Base-by-base conservation (phyloP, 2,329 filamentous ascomycete genomes). In the Fusarium nelsonii region DNA sequence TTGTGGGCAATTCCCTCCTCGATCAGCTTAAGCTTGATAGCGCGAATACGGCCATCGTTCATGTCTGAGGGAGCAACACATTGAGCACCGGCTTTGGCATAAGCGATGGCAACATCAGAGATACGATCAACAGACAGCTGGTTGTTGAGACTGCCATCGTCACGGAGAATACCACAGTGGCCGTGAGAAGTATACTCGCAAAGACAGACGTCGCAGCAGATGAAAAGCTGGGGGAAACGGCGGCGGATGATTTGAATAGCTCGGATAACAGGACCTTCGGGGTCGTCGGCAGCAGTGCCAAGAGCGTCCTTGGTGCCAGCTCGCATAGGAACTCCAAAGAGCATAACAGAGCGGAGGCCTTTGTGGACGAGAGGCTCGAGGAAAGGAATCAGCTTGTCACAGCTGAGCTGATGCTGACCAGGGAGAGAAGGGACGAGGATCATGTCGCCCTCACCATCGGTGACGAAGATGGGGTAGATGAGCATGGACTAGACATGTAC, bases 141-240 rank as follows among this genome's bases (percentile, higher is more conserved):
- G 78, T 99, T 98, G 86, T 98, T 97, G 63, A 99, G 86, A 67
- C 90, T 92, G 67, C 94, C 94, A 78, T 99, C 96, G 72, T 97
- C 94, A 59, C 94, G 90, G 45, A 99, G 86, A 73, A 99, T 97
- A 54, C 96, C 96, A 78, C 96, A 99, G 84, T 99, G 96, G 44
- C 96, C 96, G 80, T 99, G 96, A 8, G 92, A 96, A 1, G 96
- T 99, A 83, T 99, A 99, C 82, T 99, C 96, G 87, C 96, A 99
- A 9, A 99, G 90, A 78, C 96, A 98, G 61, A 99, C 96, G 78
- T 99, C 96, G 63, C 91, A 90, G 71, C 91, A 90, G 74, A 99
- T 93, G 83, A 97, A 98, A 63, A 99, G 87, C 66, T 93, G 90
- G 3, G 96, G 96, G 81, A 97, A 98, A 39, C 90, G 86, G 70